Evolutionary conservation across 768 basidiomycete species (phyloP), one percentile per base, ranked within the genome.

Genomic region (Lactifluus volemus): DNA sequence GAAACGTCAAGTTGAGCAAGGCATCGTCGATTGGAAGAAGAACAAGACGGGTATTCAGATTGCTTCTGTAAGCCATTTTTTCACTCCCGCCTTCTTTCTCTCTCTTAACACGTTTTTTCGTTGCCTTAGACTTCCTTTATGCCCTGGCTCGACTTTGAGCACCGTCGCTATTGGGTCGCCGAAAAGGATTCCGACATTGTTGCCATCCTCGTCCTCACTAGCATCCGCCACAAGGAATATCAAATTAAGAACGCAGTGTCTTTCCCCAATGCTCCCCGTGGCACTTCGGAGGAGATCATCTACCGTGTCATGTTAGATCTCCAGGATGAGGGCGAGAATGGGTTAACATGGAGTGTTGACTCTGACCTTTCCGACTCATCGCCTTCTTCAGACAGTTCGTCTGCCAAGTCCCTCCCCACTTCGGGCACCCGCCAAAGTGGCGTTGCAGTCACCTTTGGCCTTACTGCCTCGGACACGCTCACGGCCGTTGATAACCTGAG

Each of bases 151-250:
- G 84, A 85, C 67, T 69, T 74, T 30, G 73, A 77, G 48, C 82
- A 85, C 66, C 74, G 84, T 29, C 73, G 77, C 12, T 85, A 84
- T 70, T 86, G 82, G 77, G 65, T 81, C 9, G 82, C 84, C 0
- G 71, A 72, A 49, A 71, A 78, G 58, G 72, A 65, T 4, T 49
- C 30, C 29, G 61, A 80, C 74, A 68, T 77, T 25, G 72, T 81
- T 5, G 79, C 80, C 4, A 58, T 83, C 42, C 75, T 82, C 62
- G 78, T 84, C 53, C 73, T 84, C 19, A 77, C 82, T 4, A 77
- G 77, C 0, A 77, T 79, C 15, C 72, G 75, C 30, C 68, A 70
- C 12, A 70, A 73, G 21, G 70, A 77, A 45, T 82, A 80, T 70
- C 77, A 78, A 59, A 81, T 84, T 67, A 84, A 84, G 69, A 83